A percentile compares a stretch with the other conserved stretches of the same genome.
These are phyloP conservation scores for Salix koriyanagi DNA, from an alignment of 345 rosid genomes.

Conservation along the genomic window DNA sequence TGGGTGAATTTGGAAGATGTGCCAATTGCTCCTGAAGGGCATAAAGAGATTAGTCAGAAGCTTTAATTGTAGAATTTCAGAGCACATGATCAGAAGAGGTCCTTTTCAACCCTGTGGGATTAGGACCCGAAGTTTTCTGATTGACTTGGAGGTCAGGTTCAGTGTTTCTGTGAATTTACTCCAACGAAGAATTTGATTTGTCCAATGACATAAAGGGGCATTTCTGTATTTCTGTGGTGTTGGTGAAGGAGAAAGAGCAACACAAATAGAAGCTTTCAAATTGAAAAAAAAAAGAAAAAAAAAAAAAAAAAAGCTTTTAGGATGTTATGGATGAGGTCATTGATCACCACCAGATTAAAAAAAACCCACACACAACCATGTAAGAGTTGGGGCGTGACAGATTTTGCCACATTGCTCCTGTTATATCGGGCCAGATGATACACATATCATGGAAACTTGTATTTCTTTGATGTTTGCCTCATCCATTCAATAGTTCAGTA, in stretches of 20 bases:
- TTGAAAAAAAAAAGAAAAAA: too few relatives aligned
- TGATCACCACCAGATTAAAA: not conserved
- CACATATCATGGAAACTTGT: too few relatives aligned
- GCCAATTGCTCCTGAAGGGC: not conserved
- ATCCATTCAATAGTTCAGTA: too few relatives aligned
- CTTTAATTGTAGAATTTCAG: not conserved
- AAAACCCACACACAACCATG: not conserved
- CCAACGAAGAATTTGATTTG: not conserved
- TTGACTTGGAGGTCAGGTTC: not conserved
- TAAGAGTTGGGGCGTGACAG: too few relatives aligned
- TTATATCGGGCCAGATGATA: too few relatives aligned
- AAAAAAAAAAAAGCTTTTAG: not conserved
- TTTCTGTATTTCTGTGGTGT: not conserved
- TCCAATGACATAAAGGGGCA: not conserved
- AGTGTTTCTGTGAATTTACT: not conserved
- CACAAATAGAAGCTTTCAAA: not conserved
- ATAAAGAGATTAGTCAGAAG: not conserved
- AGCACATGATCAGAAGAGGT: slow-evolving; percentile 8
- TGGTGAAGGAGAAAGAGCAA: not conserved
- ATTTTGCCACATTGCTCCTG: too few relatives aligned
- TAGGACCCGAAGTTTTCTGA: not conserved
- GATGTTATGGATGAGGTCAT: not conserved
- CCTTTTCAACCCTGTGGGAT: slow-evolving; percentile 12
- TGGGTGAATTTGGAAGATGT: not conserved
- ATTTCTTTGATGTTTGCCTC: too few relatives aligned